Conservation (phyloP, 345 rosid genomes). For the Camelina neglecta region DNA sequence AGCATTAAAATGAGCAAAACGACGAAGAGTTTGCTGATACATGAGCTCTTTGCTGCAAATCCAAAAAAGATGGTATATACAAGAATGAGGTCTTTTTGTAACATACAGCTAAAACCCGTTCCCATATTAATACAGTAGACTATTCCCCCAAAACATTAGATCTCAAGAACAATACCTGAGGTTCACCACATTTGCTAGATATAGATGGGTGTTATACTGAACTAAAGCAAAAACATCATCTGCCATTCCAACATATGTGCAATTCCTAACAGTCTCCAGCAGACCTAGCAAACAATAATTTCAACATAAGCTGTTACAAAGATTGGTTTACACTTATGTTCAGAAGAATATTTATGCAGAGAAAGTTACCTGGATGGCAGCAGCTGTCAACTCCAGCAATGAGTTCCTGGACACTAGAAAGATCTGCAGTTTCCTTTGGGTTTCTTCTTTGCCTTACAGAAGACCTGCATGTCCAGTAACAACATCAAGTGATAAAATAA, state of each 20-base stretch:
- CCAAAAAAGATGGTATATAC: slow-evolving; percentile 19
- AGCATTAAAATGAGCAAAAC: slow-evolving; percentile 89
- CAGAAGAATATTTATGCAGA: slow-evolving; percentile 19
- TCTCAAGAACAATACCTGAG: slow-evolving; percentile 60
- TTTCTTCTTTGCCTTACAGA: slow-evolving; percentile 86
- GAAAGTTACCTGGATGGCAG: slow-evolving; percentile 67
- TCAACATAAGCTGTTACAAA: slow-evolving; percentile 4
- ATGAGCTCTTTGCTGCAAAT: slow-evolving; percentile 88
- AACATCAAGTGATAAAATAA: slow-evolving; percentile 20
- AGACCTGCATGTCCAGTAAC: slow-evolving; percentile 51
- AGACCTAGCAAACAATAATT: slow-evolving; percentile 57
- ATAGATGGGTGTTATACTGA: slow-evolving; percentile 85
- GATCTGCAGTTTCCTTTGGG: slow-evolving; percentile 91
- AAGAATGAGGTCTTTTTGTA: not conserved
- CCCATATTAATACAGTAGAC: not conserved
- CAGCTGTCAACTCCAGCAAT: slow-evolving; percentile 61
- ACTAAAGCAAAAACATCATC: slow-evolving; percentile 87
- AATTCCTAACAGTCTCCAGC: slow-evolving; percentile 71
- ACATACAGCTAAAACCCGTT: slow-evolving; percentile 9
- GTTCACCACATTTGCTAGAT: slow-evolving; percentile 87
- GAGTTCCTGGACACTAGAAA: slow-evolving; percentile 89
- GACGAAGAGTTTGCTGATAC: slow-evolving; percentile 91
- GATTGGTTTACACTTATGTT: slow-evolving; percentile 11
- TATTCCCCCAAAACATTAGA: slow-evolving; percentile 12
- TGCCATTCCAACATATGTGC: slow-evolving; percentile 97